Percentiles rank a stretch among this genome's conserved stretches.
Conservation (phyloP, 139 green algal genomes). For the Chlorella sp. region DNA sequence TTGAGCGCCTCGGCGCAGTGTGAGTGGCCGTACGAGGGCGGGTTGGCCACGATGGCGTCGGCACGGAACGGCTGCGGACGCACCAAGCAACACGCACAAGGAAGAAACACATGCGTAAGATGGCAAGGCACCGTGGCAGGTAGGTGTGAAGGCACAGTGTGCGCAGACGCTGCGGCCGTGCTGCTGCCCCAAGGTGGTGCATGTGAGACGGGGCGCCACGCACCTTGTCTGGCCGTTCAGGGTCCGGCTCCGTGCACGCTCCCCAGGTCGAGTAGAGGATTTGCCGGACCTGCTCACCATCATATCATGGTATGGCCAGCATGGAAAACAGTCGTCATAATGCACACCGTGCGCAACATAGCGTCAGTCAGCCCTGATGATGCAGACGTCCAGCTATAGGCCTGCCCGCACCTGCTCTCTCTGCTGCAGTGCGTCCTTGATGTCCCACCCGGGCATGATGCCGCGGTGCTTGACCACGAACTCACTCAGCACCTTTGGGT, state of each 20-base stretch:
- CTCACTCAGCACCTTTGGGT: slow-evolving; percentile 51
- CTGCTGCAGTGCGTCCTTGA: slow-evolving; percentile 17
- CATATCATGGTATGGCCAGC: no score
- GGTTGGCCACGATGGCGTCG: slow-evolving; percentile 68
- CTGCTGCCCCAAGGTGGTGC: no score
- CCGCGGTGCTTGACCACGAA: slow-evolving; percentile 46
- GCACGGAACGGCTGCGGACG: slow-evolving; percentile 29
- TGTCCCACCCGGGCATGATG: slow-evolving; percentile 20
- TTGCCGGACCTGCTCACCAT: slow-evolving; percentile 9
- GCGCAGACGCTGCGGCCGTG: no score
- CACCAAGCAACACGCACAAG: no score
- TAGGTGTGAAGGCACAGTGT: no score
- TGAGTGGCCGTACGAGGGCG: slow-evolving; percentile 48
- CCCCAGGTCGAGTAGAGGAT: slow-evolving; percentile 30
- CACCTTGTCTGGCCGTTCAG: slow-evolving; percentile 12
- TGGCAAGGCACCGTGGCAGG: background rate
- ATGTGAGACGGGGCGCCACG: background rate
- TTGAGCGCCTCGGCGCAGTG: slow-evolving; percentile 58
- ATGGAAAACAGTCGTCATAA: no score
- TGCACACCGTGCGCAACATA: no score
- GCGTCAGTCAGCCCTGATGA: no score
- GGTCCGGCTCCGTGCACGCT: slow-evolving; percentile 46
- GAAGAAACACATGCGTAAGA: background rate
- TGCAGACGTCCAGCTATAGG: slow-evolving; percentile 7
- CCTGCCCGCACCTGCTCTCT: slow-evolving; percentile 14